Evolutionary conservation across 2,329 filamentous ascomycete species (phyloP).

Genomic region (Cladosporium sp.): DNA sequence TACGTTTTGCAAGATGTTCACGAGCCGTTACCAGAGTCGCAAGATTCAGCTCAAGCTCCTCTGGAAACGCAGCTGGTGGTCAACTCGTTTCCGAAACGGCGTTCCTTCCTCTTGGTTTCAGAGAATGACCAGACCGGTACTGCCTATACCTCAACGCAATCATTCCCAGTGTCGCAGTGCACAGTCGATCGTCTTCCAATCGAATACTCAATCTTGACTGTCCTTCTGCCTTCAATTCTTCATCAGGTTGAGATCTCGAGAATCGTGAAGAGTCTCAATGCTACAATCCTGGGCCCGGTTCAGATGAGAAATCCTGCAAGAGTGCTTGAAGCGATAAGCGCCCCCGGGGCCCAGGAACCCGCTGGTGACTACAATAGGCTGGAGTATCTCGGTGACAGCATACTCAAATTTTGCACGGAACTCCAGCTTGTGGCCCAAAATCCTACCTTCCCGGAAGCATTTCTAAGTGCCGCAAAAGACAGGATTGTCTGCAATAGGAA

Average conservation of each 20-base stretch:
- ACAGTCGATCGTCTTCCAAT: conserved; percentile 49
- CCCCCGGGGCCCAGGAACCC: conserved; percentile 59
- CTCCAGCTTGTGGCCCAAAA: conserved; percentile 64
- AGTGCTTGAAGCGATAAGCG: conserved; percentile 68
- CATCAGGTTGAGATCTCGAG: conserved; percentile 67
- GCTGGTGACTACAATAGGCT: conserved; percentile 75
- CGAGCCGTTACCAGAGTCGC: neutral
- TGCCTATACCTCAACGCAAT: conserved; percentile 46
- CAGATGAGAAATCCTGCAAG: conserved; percentile 59
- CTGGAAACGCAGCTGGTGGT: conserved; percentile 16
- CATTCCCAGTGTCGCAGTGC: conserved; percentile 52
- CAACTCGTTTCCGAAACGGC: conserved; percentile 52
- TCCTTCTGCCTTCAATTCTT: conserved; percentile 71
- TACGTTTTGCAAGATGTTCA: conserved; percentile 23
- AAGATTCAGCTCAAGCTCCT: neutral
- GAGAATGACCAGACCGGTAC: conserved; percentile 22
- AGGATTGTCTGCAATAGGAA: conserved; percentile 69
- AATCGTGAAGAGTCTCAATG: conserved; percentile 61
- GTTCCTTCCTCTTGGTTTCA: conserved; percentile 54
- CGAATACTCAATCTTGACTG: conserved; percentile 49
- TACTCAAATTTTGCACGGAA: conserved; percentile 73
- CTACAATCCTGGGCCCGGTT: conserved; percentile 50
- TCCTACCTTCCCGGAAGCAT: conserved; percentile 72
- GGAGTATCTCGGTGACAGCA: conserved; percentile 82
- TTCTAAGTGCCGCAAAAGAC: conserved; percentile 68